Base-by-base conservation (phyloP, 257 asterid genomes). In the Ilex aquifolium region DNA sequence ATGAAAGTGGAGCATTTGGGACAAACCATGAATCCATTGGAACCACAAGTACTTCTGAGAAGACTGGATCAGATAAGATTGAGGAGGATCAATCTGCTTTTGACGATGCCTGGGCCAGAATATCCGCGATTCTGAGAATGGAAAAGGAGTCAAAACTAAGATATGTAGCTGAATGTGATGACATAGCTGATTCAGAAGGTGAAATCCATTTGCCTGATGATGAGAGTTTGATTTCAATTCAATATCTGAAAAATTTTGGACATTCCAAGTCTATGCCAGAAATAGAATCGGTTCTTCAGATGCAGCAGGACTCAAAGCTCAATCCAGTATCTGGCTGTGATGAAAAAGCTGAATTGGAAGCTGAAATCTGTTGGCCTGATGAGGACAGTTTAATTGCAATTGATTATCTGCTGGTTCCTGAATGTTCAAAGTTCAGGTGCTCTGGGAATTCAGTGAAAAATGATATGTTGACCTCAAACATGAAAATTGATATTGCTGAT, bases 91-190 rank as follows among this genome's bases (percentile, higher is more conserved):
- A 66, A 64, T 60, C 55, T 27, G 57, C 71, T 7, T 79, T 71
- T 61, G 88, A 80, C 49, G 86, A 75, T 57, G 64, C 71, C 31
- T 85, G 85, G 92, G 62, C 70, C 16, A 88, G 82, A 57, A 80
- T 82, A 76, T 74, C 73, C 59, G 79, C 73, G 60, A 65, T 66
- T 49, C 46, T 82, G 66, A 80, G 65, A 61, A 62, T 59, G 65
- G 88, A 79, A 68, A 70, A 60, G 65, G 72, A 64, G 55, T 21
- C 69, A 69, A 62, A 49, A 27, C 62, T 50, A 36, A n/a, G 31
- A 29, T 32, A 40, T 51, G 67, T 21, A 17, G 60, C 64, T 61
- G 76, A 10, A 63, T 56, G 44, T 32, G 64, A 59, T 40, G 66
- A 65, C 60, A 27, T 44, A 2, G 69, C 72, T 32, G 57, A 63